These are phyloP conservation scores for Ogataea thermomethanolica DNA, from an alignment of 805 yeast species.

Conservation along the genomic window DNA sequence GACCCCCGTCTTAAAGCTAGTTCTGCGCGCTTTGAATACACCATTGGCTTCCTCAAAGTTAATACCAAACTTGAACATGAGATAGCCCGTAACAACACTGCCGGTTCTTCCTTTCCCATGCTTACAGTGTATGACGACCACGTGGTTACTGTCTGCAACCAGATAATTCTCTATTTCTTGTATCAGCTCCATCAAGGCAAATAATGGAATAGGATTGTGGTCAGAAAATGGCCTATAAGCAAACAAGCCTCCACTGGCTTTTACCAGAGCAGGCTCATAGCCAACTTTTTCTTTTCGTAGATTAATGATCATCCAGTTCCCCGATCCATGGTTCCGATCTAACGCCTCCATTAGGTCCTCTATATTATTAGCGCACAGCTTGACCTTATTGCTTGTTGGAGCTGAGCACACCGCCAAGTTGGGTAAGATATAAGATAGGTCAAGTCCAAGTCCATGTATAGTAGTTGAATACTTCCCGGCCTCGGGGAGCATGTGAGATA, in stretches of 20 bases:
- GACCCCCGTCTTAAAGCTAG: constrained; percentile 59
- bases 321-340: constrained; percentile 40
- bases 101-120: constrained; percentile 95
- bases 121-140: constrained; percentile 77
- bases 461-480: neutral
- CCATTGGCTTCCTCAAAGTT: constrained; percentile 45
- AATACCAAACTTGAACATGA: constrained; percentile 46
- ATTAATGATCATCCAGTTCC: constrained; percentile 72
- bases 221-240: constrained; percentile 62
- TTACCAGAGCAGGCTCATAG: constrained; percentile 29
- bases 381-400: constrained; percentile 51
- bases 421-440: constrained; percentile 64
- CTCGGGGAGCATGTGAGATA: constrained; percentile 2
- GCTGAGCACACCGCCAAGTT: constrained; percentile 71
- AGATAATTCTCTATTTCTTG: constrained; percentile 45
- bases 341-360: constrained; percentile 48
- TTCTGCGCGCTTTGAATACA: constrained; percentile 54
- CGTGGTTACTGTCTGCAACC: constrained; percentile 29
- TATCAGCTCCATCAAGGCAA: constrained; percentile 42
- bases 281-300: constrained; percentile 56
- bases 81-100: constrained; percentile 62
- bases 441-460: constrained; percentile 34
- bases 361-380: constrained; percentile 51
- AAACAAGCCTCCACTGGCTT: constrained; percentile 38
- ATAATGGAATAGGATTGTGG: constrained; percentile 71